Base-by-base conservation (phyloP, 2,329 filamentous ascomycete genomes). In the Mollisiaceae sp. region DNA sequence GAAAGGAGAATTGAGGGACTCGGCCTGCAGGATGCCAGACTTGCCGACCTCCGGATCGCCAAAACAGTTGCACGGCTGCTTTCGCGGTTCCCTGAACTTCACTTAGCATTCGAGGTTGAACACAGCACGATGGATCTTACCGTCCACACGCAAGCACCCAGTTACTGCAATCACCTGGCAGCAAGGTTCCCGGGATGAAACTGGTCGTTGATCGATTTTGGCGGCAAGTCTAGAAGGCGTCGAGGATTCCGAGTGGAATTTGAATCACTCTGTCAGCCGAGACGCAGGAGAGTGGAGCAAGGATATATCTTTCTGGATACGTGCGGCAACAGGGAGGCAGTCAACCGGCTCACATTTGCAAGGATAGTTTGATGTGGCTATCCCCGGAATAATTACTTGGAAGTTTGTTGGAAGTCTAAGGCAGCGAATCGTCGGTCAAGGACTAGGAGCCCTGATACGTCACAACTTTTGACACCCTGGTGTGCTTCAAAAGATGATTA, bases 61-160 rank as follows among this genome's bases (percentile, higher is more conserved):
- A 61, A 63, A 50, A 60, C 65, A 54, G 65, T 59, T 63, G 62
- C 60, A 64, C 61, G 62, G 59, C 59, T 64, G 60, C 57, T 50
- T 22, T 45, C 41, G 50, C 63, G 62, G 62, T 58, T 63, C n/a
- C 65, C 58, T 68, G 67, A 63, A 62, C 57, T 39, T 47, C 52
- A 43, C 41, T 36, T 59, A 36, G 57, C 59, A 14, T 59, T 59
- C 54, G 38, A 41, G 59, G 24, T 60, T 63, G 57, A 57, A 66
- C 58, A 65, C 60, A 62, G 41, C 57, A 65, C 58, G 59, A 61
- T 64, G 54, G 55, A 56, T 59, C 47, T 47, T 66, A 54, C 59
- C 55, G 59, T 60, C 63, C 66, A 59, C 65, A 67, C 35, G 63
- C 60, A 65, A 57, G 50, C 64, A 69, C 35, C 58, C 58, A 61